phyloP scores from a whole-genome alignment of 345 rosid genomes.

The Eucalyptus paniculata region DNA sequence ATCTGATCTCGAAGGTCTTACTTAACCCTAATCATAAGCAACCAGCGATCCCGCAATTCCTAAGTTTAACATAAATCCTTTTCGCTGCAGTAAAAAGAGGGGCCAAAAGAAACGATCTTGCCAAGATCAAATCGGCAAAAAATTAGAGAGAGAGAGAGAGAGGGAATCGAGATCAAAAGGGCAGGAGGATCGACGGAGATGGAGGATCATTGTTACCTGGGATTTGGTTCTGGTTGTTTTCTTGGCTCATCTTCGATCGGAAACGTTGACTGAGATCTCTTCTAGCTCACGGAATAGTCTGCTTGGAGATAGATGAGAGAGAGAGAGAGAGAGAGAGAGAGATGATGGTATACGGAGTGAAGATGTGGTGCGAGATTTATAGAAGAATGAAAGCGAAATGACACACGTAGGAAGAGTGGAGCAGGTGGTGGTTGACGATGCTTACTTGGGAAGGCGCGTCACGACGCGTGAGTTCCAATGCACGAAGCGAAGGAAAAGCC shows the following conservation, averaged over 20 bases:
- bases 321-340: not conserved
- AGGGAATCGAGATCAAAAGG: not conserved
- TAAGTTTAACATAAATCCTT: not conserved
- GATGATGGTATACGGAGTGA: not conserved
- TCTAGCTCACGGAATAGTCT: not conserved
- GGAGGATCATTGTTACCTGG: not conserved
- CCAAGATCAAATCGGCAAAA: not conserved
- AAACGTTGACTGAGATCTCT: not conserved
- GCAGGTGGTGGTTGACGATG: not conserved
- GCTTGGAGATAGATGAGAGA: not conserved
- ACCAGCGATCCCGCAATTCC: not conserved
- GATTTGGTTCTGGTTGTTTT: conserved; percentile 4
- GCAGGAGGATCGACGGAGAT: not conserved
- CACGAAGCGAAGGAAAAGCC: not conserved
- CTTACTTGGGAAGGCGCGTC: not conserved
- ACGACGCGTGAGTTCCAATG: not conserved
- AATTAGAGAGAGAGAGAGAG: not conserved
- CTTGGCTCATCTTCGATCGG: conserved; percentile 10
- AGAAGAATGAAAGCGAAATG: not conserved
- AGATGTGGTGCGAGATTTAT: not conserved
- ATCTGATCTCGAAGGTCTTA: not conserved
- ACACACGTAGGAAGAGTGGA: not conserved
- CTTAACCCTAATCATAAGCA: not conserved
- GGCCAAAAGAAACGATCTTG: not conserved
- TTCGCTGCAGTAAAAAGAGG: not conserved